phyloP scores from a whole-genome alignment of 345 rosid genomes.

The Firmiana major region DNA sequence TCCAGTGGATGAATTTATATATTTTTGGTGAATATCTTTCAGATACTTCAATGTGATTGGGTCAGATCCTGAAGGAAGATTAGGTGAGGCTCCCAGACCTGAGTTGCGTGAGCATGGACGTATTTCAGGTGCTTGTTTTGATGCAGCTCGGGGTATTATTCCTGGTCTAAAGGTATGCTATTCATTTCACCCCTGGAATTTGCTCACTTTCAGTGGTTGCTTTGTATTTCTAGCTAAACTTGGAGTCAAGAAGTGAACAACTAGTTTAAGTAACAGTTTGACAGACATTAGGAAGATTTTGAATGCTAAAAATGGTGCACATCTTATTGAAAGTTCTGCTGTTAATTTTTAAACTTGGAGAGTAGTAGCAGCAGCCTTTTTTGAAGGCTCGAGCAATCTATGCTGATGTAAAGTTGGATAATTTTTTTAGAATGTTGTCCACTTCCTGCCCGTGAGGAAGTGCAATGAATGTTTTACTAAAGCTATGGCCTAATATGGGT shows the following conservation, averaged over 20 bases:
- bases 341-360: background rate
- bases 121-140: slow-evolving; percentile 96
- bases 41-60: slow-evolving; percentile 99
- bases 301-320: background rate
- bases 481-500: background rate
- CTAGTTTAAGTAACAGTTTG: background rate
- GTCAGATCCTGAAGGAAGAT: slow-evolving; percentile 90
- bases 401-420: background rate
- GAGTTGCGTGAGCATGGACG: slow-evolving; percentile 97
- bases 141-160: slow-evolving; percentile 93
- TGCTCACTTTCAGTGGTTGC: background rate
- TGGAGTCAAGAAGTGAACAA: background rate
- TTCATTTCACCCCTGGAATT: background rate
- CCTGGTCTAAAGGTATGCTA: slow-evolving; percentile 69
- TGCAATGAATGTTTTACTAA: background rate
- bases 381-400: background rate
- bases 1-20: slow-evolving; percentile 2
- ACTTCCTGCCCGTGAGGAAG: background rate
- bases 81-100: slow-evolving; percentile 99
- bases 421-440: background rate
- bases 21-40: slow-evolving; percentile 12
- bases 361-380: background rate
- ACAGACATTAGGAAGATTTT: background rate
- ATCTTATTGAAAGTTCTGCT: background rate
- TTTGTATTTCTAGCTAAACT: background rate